phyloP scores from a whole-genome alignment of 179 eudicot species.

The Camellia oleifera region DNA sequence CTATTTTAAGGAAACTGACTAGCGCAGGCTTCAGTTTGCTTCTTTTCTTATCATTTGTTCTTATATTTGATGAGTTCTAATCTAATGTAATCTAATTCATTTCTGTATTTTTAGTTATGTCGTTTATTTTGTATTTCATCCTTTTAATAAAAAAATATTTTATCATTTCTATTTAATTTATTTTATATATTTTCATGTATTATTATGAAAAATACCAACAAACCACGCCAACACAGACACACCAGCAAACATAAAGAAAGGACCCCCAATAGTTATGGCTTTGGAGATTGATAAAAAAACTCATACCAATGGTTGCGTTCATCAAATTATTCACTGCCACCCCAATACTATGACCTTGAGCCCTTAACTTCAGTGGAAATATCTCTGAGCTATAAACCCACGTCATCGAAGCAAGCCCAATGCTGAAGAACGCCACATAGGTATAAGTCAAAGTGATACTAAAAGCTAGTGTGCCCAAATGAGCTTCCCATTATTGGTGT shows the following conservation, averaged over 20 bases:
- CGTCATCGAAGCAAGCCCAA: slow-evolving; percentile 55
- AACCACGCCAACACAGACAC: slow-evolving; percentile 47
- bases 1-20: too few relatives aligned
- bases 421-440: slow-evolving; percentile 46
- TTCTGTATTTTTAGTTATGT: too few relatives aligned
- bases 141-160: too few relatives aligned
- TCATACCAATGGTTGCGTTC: slow-evolving; percentile 61
- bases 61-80: too few relatives aligned
- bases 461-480: slow-evolving; percentile 41
- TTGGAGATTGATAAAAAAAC: slow-evolving; percentile 43
- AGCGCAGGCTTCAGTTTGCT: too few relatives aligned
- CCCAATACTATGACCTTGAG: slow-evolving; percentile 49
- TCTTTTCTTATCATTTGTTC: too few relatives aligned
- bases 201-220: too few relatives aligned
- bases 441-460: slow-evolving; percentile 37
- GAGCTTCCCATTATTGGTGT: slow-evolving; percentile 15
- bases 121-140: too few relatives aligned
- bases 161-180: too few relatives aligned
- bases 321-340: slow-evolving; percentile 66
- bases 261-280: slow-evolving; percentile 66
- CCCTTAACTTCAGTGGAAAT: slow-evolving; percentile 55
- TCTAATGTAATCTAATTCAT: too few relatives aligned
- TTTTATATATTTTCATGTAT: too few relatives aligned
- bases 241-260: slow-evolving; percentile 62
- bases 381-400: slow-evolving; percentile 79